Evolutionary conservation across 2,329 filamentous ascomycete genomes (phyloP).

Genomic region (Stenocarpella maydis): DNA sequence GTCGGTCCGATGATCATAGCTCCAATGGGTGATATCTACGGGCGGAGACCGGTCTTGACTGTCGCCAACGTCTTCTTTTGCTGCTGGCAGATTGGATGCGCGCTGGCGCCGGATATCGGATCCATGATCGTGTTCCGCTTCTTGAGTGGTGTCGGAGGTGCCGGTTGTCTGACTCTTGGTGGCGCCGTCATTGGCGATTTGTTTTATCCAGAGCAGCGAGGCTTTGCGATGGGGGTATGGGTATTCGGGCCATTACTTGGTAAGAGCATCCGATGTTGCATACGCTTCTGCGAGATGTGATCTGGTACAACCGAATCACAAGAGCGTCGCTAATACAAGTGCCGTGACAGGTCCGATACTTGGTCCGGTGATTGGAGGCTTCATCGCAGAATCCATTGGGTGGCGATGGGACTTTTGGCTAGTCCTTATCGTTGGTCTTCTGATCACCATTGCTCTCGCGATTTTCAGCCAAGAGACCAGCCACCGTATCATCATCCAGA

Average conservation of each 20-base stretch:
- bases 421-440: conserved; percentile 54
- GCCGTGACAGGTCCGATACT: conserved; percentile 48
- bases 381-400: conserved; percentile 56
- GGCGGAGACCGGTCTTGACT: conserved; percentile 64
- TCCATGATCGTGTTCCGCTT: conserved; percentile 68
- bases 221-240: conserved; percentile 60
- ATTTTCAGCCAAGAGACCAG: conserved; percentile 57
- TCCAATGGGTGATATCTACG: conserved; percentile 71
- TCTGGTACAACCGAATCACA: neutral
- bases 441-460: conserved; percentile 48
- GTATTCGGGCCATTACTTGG: conserved; percentile 54
- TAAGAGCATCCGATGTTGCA: conserved; percentile 27
- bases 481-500: conserved; percentile 58
- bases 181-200: conserved; percentile 64
- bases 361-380: conserved; percentile 59
- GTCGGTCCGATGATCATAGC: conserved; percentile 66
- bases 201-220: conserved; percentile 56
- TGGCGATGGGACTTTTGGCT: conserved; percentile 65
- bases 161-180: conserved; percentile 61
- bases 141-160: conserved; percentile 66
- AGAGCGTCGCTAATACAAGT: neutral
- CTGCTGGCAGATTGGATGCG: conserved; percentile 70
- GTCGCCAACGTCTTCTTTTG: conserved; percentile 67
- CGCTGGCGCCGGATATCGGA: conserved; percentile 61
- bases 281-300: neutral